Evolutionary conservation across 331 rosid genomes (phyloP).

Genomic region (Cydonia oblonga): DNA sequence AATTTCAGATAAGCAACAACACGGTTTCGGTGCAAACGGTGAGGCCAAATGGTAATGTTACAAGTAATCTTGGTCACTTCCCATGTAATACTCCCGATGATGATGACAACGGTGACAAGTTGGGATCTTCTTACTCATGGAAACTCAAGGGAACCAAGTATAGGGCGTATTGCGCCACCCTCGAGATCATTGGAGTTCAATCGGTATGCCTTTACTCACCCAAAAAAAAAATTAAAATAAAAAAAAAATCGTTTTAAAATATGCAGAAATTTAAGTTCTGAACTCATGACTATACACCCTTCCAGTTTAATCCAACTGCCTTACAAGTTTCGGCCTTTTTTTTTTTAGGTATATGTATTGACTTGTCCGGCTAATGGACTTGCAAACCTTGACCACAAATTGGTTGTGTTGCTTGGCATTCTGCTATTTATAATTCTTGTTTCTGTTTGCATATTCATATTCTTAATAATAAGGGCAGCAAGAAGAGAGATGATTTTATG

Average conservation of each 20-base stretch:
- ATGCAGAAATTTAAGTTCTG: background rate
- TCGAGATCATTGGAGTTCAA: slow-evolving; percentile 3
- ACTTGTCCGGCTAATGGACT: background rate
- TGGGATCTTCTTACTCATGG: background rate
- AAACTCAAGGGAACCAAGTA: background rate
- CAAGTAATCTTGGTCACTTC: background rate
- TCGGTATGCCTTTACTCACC: background rate
- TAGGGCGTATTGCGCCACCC: slow-evolving; percentile 1
- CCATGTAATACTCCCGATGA: background rate
- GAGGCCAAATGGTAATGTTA: background rate
- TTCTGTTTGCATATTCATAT: background rate
- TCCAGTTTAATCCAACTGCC: background rate
- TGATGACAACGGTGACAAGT: background rate
- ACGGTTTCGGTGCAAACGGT: background rate
- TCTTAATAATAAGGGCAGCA: slow-evolving; percentile 8
- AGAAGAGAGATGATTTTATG: slow-evolving; percentile 18
- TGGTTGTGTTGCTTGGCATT: background rate
- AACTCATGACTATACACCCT: background rate
- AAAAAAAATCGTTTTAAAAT: background rate
- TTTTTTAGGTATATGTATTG: slow-evolving; percentile 7
- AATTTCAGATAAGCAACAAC: background rate
- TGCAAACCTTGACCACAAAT: background rate
- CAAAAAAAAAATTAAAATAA: too few species aligned
- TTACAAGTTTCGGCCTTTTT: background rate
- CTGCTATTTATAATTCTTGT: background rate